Evolutionary conservation across 805 yeast species (phyloP).

Genomic region (Wickerhamiella cacticola): DNA sequence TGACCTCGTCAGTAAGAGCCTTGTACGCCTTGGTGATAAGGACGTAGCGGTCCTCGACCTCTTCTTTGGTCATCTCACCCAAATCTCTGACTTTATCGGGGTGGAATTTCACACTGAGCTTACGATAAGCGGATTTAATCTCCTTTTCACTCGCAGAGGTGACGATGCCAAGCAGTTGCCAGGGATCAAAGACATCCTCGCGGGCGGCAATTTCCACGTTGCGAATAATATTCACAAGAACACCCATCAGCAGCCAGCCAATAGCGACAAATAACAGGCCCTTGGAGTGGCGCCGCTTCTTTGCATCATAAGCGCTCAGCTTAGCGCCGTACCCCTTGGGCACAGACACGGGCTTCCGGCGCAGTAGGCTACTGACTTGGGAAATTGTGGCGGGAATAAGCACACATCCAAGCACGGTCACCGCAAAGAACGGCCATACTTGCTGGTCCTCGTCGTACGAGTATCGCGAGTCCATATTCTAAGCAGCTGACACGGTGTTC

Average conservation of each 20-base stretch:
- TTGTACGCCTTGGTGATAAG: conserved; percentile 84
- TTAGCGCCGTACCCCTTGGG: conserved; percentile 8
- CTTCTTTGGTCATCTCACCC: conserved; percentile 44
- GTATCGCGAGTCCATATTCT: conserved; percentile 38
- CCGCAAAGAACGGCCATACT: conserved; percentile 84
- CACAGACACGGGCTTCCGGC: conserved; percentile 1
- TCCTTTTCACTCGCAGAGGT: conserved; percentile 60
- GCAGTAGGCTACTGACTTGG: neutral
- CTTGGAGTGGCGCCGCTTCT: conserved; percentile 24
- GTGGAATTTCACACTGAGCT: conserved; percentile 75
- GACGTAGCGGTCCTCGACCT: conserved; percentile 66
- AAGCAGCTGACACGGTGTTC: conserved; percentile 19
- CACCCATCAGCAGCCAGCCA: conserved; percentile 53
- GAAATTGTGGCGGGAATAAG: conserved; percentile 49
- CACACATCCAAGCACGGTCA: conserved; percentile 57
- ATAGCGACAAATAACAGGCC: conserved; percentile 24
- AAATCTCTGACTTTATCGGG: conserved; percentile 75
- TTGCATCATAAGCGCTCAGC: conserved; percentile 18
- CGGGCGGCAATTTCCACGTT: conserved; percentile 27
- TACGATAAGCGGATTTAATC: conserved; percentile 71
- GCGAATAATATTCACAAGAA: conserved; percentile 30
- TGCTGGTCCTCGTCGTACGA: conserved; percentile 81
- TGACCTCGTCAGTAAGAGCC: conserved; percentile 81
- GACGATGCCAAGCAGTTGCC: conserved; percentile 66
- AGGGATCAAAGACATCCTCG: conserved; percentile 63